phyloP scores from a whole-genome alignment of 1,284 basidiomycete species.

The Paramarasmius palmivorus region DNA sequence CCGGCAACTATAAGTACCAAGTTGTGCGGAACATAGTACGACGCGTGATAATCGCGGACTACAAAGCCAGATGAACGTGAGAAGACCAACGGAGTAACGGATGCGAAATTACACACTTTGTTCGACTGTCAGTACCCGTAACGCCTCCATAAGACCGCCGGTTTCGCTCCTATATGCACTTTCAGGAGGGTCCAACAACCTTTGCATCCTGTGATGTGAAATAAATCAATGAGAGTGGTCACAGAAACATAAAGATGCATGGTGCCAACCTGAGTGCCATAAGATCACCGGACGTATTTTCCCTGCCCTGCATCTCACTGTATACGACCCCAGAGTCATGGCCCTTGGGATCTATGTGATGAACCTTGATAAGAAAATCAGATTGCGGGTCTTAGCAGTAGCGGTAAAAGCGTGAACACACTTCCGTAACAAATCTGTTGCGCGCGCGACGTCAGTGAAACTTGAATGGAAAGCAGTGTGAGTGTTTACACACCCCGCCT shows the following conservation, averaged over 20 bases:
- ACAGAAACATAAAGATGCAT: constrained; percentile 11
- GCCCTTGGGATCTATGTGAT: constrained; percentile 90
- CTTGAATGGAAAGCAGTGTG: constrained; percentile 1
- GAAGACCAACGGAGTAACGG: neutral
- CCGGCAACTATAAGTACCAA: constrained; percentile 83
- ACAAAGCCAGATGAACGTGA: constrained; percentile 5
- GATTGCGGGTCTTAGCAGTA: neutral
- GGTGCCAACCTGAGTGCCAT: constrained; percentile 77
- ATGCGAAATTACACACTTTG: constrained; percentile 64
- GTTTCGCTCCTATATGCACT: constrained; percentile 97
- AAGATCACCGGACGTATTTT: constrained; percentile 90
- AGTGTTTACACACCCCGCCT: constrained; percentile 59
- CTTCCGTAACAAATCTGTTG: constrained; percentile 88
- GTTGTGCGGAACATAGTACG: constrained; percentile 96
- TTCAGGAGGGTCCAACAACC: constrained; percentile 75
- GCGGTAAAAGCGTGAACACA: constrained; percentile 26
- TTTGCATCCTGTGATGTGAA: constrained; percentile 61
- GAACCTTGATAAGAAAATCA: constrained; percentile 53
- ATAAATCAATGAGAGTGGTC: neutral
- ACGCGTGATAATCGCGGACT: constrained; percentile 90
- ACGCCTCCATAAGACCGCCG: constrained; percentile 91
- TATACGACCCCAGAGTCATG: constrained; percentile 97
- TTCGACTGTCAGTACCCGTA: constrained; percentile 85
- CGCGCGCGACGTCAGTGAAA: neutral
- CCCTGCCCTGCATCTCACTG: constrained; percentile 97